Evolutionary conservation across 164 flowering plant genomes (phyloP).

Genomic region (Berberis thunbergii): DNA sequence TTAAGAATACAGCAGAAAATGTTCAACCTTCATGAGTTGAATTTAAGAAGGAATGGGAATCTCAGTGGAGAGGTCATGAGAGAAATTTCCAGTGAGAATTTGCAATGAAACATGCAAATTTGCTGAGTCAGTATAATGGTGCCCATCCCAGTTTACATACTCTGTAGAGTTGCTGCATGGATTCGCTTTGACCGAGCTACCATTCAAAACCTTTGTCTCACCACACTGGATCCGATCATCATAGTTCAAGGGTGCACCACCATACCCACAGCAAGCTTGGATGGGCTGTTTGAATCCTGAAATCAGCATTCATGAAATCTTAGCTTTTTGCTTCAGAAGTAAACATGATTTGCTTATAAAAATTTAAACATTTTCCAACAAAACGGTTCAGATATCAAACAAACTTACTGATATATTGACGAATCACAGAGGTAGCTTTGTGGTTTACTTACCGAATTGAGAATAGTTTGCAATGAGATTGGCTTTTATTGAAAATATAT

Average conservation of each 20-base stretch:
- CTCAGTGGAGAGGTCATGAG: conserved; percentile 52
- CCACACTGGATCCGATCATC: conserved; percentile 61
- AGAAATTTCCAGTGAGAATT: conserved; percentile 70
- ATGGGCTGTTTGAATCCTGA: conserved; percentile 68
- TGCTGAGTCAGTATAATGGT: conserved; percentile 84
- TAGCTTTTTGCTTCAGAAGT: too few species aligned
- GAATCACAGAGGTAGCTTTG: too few species aligned
- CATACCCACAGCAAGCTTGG: conserved; percentile 75
- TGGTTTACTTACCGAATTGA: conserved; percentile 44
- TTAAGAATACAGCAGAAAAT: too few species aligned
- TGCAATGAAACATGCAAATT: conserved; percentile 53
- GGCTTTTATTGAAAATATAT: conserved; percentile 59
- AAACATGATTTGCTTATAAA: too few species aligned
- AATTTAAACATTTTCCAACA: too few species aligned
- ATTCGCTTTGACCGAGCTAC: conserved; percentile 48
- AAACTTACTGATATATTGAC: too few species aligned
- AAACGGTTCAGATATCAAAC: too few species aligned
- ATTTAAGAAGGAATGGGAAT: conserved; percentile 49
- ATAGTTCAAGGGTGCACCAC: conserved; percentile 69
- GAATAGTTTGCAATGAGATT: conserved; percentile 73
- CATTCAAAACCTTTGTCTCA: conserved; percentile 49
- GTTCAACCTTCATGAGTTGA: conserved; percentile 30
- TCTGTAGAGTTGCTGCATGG: conserved; percentile 49
- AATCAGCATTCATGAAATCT: conserved; percentile 4
- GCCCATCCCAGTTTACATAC: conserved; percentile 82